A percentile compares a stretch with the other conserved stretches of the same genome.
These are phyloP conservation scores for Grosmannia penicillata DNA, from an alignment of 2,329 filamentous ascomycete genomes.

Conservation along the genomic window DNA sequence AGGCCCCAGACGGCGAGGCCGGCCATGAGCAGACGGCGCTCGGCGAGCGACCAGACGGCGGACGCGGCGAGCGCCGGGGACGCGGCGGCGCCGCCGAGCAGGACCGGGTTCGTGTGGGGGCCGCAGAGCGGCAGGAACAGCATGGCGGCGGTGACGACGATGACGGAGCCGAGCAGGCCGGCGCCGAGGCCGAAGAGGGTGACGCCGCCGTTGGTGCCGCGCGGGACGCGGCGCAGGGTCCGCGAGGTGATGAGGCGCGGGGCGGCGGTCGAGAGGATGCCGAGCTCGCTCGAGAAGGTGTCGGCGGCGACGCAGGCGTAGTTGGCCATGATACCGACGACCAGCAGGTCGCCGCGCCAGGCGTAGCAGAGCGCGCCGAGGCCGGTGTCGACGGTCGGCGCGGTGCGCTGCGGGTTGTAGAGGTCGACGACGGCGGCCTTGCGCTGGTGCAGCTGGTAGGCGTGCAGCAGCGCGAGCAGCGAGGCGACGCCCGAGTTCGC, in stretches of 20 bases:
- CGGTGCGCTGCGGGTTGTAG: slow-evolving; percentile 7
- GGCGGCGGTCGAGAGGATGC: slow-evolving; percentile 62
- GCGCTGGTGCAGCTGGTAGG: slow-evolving; percentile 40
- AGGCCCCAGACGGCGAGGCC: slow-evolving; percentile 59
- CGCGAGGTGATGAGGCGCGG: slow-evolving; percentile 80
- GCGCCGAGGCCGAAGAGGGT: slow-evolving; percentile 59
- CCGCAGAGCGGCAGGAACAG: slow-evolving; percentile 56
- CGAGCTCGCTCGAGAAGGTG: slow-evolving; percentile 89
- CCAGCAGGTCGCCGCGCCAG: slow-evolving; percentile 47
- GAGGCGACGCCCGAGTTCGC: slow-evolving; percentile 77
- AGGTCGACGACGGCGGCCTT: slow-evolving; percentile 22
- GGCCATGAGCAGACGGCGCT: slow-evolving; percentile 32
- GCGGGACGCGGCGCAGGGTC: slow-evolving; percentile 62
- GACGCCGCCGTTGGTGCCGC: slow-evolving; percentile 88
- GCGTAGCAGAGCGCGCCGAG: slow-evolving; percentile 37
- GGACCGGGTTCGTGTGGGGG: slow-evolving; percentile 10
- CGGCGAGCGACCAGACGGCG: slow-evolving; percentile 26
- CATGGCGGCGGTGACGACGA: slow-evolving; percentile 51
- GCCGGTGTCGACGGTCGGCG: slow-evolving; percentile 7
- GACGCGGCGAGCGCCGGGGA: neutral
- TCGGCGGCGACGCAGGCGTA: slow-evolving; percentile 88
- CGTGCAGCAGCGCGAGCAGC: slow-evolving; percentile 43
- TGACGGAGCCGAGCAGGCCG: slow-evolving; percentile 57
- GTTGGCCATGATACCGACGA: slow-evolving; percentile 58
- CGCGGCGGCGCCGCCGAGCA: slow-evolving; percentile 25